These are phyloP conservation scores for Triticum timopheevii DNA, from an alignment of 176 grass and related monocot genomes.

Conservation along the genomic window DNA sequence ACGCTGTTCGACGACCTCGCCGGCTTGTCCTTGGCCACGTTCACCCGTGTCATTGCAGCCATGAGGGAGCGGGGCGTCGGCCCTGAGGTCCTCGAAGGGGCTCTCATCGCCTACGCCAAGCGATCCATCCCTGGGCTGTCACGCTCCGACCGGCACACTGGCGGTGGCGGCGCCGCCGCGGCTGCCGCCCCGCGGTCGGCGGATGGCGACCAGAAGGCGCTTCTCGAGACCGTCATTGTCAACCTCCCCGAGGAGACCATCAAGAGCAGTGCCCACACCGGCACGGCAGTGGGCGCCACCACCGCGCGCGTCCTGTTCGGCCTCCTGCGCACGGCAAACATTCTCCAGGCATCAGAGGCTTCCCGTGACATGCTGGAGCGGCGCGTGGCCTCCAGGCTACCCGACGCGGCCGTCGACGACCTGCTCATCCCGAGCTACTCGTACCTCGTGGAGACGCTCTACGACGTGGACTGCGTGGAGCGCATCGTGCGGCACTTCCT, in stretches of 20 bases:
- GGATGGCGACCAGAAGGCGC: slow-evolving; percentile 71
- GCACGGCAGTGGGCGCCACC: slow-evolving; percentile 52
- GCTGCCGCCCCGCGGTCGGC: slow-evolving; percentile 4
- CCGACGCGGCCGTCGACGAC: slow-evolving; percentile 75
- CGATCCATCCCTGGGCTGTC: slow-evolving; percentile 87
- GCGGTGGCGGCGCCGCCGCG: neutral
- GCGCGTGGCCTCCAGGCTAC: slow-evolving; percentile 68
- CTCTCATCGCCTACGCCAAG: slow-evolving; percentile 88
- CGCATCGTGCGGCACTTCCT: slow-evolving; percentile 68
- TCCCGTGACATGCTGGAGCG: slow-evolving; percentile 68
- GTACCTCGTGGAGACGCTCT: slow-evolving; percentile 95
- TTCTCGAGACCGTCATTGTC: slow-evolving; percentile 83
- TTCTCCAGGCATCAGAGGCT: slow-evolving; percentile 71
- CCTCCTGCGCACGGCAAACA: slow-evolving; percentile 77
- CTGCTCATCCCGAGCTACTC: slow-evolving; percentile 95
- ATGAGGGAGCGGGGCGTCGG: slow-evolving; percentile 74
- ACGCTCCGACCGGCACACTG: slow-evolving; percentile 53
- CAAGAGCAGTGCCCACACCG: slow-evolving; percentile 47
- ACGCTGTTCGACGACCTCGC: slow-evolving; percentile 89
- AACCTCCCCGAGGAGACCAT: slow-evolving; percentile 80
- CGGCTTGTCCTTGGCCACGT: slow-evolving; percentile 58
- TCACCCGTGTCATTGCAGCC: slow-evolving; percentile 72
- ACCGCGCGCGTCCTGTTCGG: slow-evolving; percentile 84
- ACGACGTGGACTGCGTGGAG: slow-evolving; percentile 95
- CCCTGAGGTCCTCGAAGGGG: slow-evolving; percentile 71